Percentiles rank a stretch among this genome's conserved stretches.
Conservation (phyloP, 139 green algal species). For the Ettlia oleoabundans region DNA sequence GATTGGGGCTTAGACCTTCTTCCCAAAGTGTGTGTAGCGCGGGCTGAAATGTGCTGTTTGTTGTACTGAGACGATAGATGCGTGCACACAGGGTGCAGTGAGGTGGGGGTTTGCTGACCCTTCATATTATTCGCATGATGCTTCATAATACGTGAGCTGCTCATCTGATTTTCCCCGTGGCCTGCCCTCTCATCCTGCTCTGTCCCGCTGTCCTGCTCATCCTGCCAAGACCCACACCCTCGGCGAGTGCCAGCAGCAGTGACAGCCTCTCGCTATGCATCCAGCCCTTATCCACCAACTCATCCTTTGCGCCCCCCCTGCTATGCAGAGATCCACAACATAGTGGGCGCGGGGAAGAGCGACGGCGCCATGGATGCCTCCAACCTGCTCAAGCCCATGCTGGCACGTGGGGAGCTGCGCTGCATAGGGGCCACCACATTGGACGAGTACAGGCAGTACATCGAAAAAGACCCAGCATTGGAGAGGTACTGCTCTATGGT, state of each 20-base stretch:
- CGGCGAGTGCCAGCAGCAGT: no score
- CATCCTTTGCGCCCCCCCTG: neutral
- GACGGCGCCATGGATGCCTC: constrained; percentile 93
- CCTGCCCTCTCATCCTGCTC: neutral
- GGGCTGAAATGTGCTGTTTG: no score
- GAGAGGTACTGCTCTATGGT: constrained; percentile 73
- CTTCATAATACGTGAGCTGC: no score
- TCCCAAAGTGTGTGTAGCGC: no score
- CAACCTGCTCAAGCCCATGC: constrained; percentile 98
- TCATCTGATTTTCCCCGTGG: no score
- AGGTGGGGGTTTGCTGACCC: neutral
- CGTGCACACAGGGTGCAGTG: neutral
- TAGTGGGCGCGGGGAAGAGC: constrained; percentile 76
- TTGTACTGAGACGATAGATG: no score
- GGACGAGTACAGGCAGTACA: constrained; percentile 99
- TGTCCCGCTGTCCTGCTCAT: no score
- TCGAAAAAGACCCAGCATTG: constrained; percentile 98
- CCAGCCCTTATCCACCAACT: no score
- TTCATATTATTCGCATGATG: no score
- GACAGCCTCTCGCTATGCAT: no score
- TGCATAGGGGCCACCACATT: constrained; percentile 98
- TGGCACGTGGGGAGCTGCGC: constrained; percentile 94
- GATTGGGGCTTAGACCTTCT: no score
- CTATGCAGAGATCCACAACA: constrained; percentile 88
- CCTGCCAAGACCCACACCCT: no score